phyloP scores from a whole-genome alignment of 2,329 filamentous ascomycete genomes.

The Trichophyton mentagrophytes region DNA sequence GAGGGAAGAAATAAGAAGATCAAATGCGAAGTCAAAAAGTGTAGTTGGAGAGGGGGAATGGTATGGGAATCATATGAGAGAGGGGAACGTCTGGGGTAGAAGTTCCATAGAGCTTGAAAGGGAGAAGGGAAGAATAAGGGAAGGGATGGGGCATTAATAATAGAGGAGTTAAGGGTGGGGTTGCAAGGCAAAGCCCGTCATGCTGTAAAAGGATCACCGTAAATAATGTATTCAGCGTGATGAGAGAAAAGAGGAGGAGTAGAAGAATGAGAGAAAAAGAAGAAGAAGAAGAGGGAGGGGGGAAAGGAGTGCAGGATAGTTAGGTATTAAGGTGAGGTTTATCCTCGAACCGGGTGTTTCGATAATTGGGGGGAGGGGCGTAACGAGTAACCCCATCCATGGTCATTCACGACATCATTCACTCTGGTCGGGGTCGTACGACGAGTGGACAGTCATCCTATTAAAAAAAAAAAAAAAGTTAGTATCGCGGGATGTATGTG shows the following conservation, averaged over 20 bases:
- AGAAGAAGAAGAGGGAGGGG: constrained; percentile 7
- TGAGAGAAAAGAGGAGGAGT: neutral
- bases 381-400: neutral
- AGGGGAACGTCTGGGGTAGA: neutral
- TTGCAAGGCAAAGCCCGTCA: neutral
- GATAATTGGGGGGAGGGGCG: neutral
- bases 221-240: neutral
- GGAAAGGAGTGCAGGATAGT: constrained; percentile 9
- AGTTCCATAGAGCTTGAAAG: neutral
- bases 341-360: neutral
- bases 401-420: constrained; percentile 12
- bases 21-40: neutral
- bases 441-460: constrained; percentile 75
- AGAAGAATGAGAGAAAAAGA: neutral
- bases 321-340: constrained; percentile 11
- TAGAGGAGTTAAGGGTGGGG: neutral
- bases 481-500: constrained; percentile 8
- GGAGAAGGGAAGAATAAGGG: neutral
- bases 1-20: too few relatives aligned
- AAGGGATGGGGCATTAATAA: neutral
- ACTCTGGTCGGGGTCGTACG: constrained; percentile 41
- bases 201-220: constrained; percentile 3
- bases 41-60: neutral
- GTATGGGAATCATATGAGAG: neutral
- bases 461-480: constrained; percentile 7